Evolutionary conservation across 139 green algal genomes (phyloP).

Genomic region (Pleodorina starrii): DNA sequence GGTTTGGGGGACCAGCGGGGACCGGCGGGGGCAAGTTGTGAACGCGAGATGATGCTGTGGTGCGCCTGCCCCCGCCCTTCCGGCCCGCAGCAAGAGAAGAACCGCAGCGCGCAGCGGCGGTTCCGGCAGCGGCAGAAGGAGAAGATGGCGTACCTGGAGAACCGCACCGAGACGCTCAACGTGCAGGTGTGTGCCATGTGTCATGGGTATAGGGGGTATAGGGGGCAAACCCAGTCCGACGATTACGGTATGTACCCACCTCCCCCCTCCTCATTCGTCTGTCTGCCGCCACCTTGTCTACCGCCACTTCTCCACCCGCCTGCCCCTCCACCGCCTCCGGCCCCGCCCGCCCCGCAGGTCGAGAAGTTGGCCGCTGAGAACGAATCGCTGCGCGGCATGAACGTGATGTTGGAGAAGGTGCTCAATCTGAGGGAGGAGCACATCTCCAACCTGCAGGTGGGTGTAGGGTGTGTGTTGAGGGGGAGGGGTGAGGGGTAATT

Average conservation of each 20-base stretch:
- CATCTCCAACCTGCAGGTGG: constrained; percentile 48
- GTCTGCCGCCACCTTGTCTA: too few species aligned
- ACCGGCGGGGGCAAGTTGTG: too few species aligned
- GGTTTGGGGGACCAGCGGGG: too few species aligned
- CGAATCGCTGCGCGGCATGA: constrained; percentile 39
- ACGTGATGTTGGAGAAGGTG: constrained; percentile 55
- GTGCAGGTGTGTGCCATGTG: constrained; percentile 24
- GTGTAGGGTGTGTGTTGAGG: background rate
- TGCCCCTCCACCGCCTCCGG: too few species aligned
- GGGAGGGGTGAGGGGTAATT: background rate
- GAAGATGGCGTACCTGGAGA: constrained; percentile 48
- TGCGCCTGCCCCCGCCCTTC: too few species aligned
- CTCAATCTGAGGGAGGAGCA: constrained; percentile 52
- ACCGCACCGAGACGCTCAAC: constrained; percentile 7
- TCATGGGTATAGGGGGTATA: too few species aligned
- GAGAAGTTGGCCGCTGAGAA: constrained; percentile 40
- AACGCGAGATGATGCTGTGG: too few species aligned
- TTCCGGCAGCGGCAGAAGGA: constrained; percentile 56
- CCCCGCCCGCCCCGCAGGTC: too few species aligned
- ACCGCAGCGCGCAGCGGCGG: constrained; percentile 53
- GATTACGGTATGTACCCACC: too few species aligned
- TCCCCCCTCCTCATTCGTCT: too few species aligned
- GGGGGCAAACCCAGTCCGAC: too few species aligned
- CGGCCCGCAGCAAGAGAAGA: constrained; percentile 40
- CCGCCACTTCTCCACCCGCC: too few species aligned